phyloP scores from a whole-genome alignment of 73 alveolate genomes.

The Symbiodinium pilosum region DNA sequence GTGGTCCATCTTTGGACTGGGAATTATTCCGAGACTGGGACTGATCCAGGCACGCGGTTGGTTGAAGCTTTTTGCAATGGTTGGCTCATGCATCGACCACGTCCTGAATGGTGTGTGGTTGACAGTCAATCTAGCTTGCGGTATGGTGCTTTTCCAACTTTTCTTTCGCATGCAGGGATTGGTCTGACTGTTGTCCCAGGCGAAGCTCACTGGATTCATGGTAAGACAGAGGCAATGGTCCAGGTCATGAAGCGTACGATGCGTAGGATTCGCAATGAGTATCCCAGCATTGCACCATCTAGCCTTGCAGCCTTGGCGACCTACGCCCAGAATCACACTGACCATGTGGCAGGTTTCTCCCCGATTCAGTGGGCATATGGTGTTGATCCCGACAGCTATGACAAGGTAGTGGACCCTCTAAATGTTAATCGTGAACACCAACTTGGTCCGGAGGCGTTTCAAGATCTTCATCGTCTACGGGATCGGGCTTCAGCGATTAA shows the following conservation, averaged over 20 bases:
- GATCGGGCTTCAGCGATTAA: not conserved
- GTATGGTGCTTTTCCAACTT: not conserved
- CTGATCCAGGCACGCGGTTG: not conserved
- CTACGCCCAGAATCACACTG: slow-evolving; percentile 14
- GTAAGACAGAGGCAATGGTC: slow-evolving; percentile 29
- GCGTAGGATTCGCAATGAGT: not conserved
- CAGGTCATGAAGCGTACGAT: not conserved
- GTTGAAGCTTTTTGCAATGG: slow-evolving; percentile 14
- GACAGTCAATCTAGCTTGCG: not conserved
- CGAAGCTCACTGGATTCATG: slow-evolving; percentile 57
- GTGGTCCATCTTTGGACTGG: not conserved
- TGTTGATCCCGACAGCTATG: slow-evolving; percentile 1
- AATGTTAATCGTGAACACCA: not conserved
- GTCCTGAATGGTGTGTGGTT: slow-evolving; percentile 26
- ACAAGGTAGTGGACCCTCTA: not conserved
- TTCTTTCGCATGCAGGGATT: not conserved
- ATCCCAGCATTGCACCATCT: not conserved
- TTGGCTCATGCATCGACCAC: slow-evolving; percentile 29
- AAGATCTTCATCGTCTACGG: not conserved
- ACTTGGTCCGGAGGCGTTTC: not conserved
- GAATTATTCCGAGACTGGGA: not conserved
- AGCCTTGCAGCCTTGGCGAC: not conserved
- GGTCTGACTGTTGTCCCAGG: slow-evolving; percentile 28
- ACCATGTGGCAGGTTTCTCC: not conserved
- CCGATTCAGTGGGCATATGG: slow-evolving; percentile 80